phyloP scores from a whole-genome alignment of 495 filamentous ascomycete species.

The Penicillium psychrofluorescens region DNA sequence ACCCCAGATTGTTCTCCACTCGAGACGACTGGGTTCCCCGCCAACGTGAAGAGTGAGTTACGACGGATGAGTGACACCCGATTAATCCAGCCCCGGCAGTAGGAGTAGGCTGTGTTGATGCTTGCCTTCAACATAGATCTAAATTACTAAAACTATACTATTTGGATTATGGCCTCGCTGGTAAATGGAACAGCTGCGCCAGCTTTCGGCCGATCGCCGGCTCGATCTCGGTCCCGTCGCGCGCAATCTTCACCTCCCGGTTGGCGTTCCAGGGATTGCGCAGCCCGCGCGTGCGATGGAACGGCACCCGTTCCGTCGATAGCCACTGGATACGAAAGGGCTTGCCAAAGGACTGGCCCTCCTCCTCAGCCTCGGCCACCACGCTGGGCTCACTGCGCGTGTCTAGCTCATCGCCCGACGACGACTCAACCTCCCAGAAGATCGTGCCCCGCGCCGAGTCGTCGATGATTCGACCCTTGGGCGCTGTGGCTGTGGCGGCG shows the following conservation, averaged over 20 bases:
- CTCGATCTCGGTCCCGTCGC: constrained; percentile 93
- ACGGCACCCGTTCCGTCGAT: constrained; percentile 77
- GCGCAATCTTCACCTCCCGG: constrained; percentile 90
- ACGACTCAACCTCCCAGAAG: constrained; percentile 86
- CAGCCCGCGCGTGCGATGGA: constrained; percentile 82
- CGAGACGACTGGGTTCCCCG: no score
- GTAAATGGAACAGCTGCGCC: constrained; percentile 65
- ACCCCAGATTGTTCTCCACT: no score
- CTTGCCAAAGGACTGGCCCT: constrained; percentile 70
- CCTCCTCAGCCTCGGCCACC: constrained; percentile 38
- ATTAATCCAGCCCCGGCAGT: no score
- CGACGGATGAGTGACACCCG: no score
- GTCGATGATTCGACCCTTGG: constrained; percentile 83
- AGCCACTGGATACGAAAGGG: constrained; percentile 93
- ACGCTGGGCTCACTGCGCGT: constrained; percentile 24
- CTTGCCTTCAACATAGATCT: no score
- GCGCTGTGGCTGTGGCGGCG: constrained; percentile 70
- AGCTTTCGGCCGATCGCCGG: constrained; percentile 71
- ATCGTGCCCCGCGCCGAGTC: constrained; percentile 89
- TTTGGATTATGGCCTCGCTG: not conserved
- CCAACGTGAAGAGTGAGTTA: no score
- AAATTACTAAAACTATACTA: no score
- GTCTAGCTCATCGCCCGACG: constrained; percentile 37
- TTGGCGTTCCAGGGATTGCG: constrained; percentile 97
- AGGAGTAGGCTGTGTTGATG: no score